Percentiles rank a stretch among this genome's conserved stretches.
Conservation (phyloP, 1,284 basidiomycete genomes). For the Ustilago esculenta region DNA sequence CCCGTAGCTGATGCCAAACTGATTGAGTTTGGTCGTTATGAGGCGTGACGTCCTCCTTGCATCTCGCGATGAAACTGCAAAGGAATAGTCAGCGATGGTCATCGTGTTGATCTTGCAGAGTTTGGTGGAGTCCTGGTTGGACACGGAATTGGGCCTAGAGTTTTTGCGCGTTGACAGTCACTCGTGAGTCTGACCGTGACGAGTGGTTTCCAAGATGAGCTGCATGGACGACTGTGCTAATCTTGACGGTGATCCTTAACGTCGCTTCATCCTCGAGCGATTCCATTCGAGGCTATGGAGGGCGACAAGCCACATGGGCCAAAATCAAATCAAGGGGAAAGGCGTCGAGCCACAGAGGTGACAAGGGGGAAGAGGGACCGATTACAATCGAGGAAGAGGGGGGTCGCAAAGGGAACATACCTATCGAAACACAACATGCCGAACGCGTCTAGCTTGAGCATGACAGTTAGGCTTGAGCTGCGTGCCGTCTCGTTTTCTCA, state of each 20-base stretch:
- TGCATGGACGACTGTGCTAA: too few relatives aligned
- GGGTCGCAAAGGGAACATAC: slow-evolving; percentile 36
- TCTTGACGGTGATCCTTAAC: too few relatives aligned
- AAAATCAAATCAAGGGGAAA: slow-evolving; percentile 38
- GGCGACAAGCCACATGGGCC: slow-evolving; percentile 18
- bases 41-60: slow-evolving; percentile 33
- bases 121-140: too few relatives aligned
- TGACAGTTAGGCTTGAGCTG: neutral
- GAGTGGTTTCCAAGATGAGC: too few relatives aligned
- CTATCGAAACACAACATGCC: slow-evolving; percentile 10
- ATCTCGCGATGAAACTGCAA: slow-evolving; percentile 6
- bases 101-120: neutral
- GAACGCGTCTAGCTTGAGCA: slow-evolving; percentile 1
- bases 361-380: slow-evolving; percentile 4
- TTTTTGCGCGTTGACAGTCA: too few relatives aligned
- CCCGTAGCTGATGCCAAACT: slow-evolving; percentile 63
- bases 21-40: slow-evolving; percentile 44
- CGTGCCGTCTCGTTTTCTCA: slow-evolving; percentile 4
- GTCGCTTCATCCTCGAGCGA: slow-evolving; percentile 5
- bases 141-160: too few relatives aligned
- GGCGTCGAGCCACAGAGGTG: slow-evolving; percentile 31
- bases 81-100: neutral
- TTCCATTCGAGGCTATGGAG: slow-evolving; percentile 1
- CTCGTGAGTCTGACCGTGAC: too few relatives aligned
- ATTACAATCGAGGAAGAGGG: slow-evolving; percentile 14